Evolutionary conservation across 2,329 filamentous ascomycete genomes (phyloP).

Genomic region (Aspergillus flavus): DNA sequence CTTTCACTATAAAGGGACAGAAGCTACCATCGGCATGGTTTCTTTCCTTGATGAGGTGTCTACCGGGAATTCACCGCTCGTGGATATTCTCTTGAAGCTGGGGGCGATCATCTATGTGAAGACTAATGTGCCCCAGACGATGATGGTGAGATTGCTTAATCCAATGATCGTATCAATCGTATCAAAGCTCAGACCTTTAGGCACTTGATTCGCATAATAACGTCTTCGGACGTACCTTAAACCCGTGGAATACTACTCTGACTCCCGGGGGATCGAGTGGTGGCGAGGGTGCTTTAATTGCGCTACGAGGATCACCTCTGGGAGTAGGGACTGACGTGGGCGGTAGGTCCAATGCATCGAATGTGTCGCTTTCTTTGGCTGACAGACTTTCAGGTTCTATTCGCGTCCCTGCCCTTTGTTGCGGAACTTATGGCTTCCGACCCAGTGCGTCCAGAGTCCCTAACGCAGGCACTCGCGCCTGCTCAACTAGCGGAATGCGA

Average conservation of each 20-base stretch:
- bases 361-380: background rate
- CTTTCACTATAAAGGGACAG: conserved; percentile 28
- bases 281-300: conserved; percentile 63
- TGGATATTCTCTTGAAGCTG: conserved; percentile 23
- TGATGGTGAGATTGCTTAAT: conserved; percentile 55
- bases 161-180: conserved; percentile 14
- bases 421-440: conserved; percentile 35
- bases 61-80: conserved; percentile 19
- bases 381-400: conserved; percentile 27
- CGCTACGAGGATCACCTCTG: conserved; percentile 60
- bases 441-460: conserved; percentile 31
- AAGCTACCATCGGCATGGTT: conserved; percentile 22
- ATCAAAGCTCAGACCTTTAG: conserved; percentile 5
- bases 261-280: conserved; percentile 42
- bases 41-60: conserved; percentile 20
- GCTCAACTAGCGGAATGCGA: conserved; percentile 23
- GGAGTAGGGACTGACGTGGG: conserved; percentile 68
- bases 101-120: conserved; percentile 48
- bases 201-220: conserved; percentile 45
- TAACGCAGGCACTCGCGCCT: conserved; percentile 20
- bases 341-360: conserved; percentile 15
- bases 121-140: conserved; percentile 58
- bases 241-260: conserved; percentile 40
- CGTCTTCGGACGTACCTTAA: conserved; percentile 45
- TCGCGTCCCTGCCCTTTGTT: conserved; percentile 34